Conservation (phyloP, 495 filamentous ascomycete genomes). For the Neurospora sp. region DNA sequence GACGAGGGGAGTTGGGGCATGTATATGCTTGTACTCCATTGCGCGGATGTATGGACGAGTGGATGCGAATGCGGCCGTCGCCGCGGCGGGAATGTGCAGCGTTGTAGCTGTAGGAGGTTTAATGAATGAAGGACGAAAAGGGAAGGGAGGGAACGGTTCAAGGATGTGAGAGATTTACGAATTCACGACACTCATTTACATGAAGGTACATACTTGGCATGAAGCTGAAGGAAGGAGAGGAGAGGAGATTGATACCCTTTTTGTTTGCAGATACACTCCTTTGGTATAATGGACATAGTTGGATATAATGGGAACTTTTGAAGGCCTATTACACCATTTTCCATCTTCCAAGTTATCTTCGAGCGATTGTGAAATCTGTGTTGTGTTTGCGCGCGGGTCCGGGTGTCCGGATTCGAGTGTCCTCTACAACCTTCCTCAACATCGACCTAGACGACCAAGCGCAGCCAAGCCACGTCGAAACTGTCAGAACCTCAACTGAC, state of each 20-base stretch:
- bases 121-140: background rate
- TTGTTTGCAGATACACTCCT: background rate
- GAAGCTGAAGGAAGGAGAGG: background rate
- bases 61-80: background rate
- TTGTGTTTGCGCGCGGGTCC: background rate
- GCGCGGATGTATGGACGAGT: background rate
- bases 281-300: background rate
- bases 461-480: background rate
- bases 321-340: too few species aligned
- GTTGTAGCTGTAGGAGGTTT: background rate
- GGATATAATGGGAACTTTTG: background rate
- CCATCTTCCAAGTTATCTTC: too few species aligned
- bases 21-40: background rate
- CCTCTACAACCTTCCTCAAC: background rate
- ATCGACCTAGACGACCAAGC: background rate
- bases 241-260: background rate
- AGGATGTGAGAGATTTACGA: background rate
- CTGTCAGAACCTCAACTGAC: background rate
- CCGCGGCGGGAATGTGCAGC: background rate
- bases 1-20: background rate
- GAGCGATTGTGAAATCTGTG: background rate
- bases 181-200: background rate
- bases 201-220: background rate
- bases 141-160: background rate
- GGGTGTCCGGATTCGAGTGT: background rate